These are phyloP conservation scores for Tetrahymena elliotti DNA, from an alignment of 73 alveolate genomes.

Conservation along the genomic window DNA sequence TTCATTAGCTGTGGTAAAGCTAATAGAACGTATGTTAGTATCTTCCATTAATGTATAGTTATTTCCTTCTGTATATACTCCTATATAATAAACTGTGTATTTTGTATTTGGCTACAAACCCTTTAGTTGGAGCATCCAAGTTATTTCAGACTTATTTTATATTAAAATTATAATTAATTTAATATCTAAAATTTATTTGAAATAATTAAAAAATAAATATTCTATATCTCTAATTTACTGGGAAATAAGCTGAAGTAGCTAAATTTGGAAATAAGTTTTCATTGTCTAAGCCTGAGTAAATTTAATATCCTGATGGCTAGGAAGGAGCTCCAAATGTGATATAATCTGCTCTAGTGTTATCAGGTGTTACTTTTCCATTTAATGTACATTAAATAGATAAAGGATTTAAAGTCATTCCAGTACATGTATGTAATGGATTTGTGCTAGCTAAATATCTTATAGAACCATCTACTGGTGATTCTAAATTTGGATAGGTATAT, in stretches of 20 bases:
- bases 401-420: background rate
- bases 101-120: background rate
- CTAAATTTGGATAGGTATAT: background rate
- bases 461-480: background rate
- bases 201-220: background rate
- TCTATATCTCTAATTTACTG: background rate
- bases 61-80: background rate
- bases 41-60: background rate
- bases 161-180: too few species aligned
- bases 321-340: background rate
- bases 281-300: background rate
- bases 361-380: background rate
- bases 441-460: background rate
- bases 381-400: background rate
- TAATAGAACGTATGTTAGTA: background rate
- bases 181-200: background rate
- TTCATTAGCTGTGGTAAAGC: background rate
- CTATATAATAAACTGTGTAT: background rate
- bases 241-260: background rate
- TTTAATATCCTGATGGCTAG: background rate
- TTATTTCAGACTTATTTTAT: background rate
- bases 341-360: background rate
- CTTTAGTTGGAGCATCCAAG: background rate
- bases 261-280: background rate
- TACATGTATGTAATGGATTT: background rate